Evolutionary conservation across 164 flowering plant species (phyloP).

Genomic region (Magnolia officinalis): DNA sequence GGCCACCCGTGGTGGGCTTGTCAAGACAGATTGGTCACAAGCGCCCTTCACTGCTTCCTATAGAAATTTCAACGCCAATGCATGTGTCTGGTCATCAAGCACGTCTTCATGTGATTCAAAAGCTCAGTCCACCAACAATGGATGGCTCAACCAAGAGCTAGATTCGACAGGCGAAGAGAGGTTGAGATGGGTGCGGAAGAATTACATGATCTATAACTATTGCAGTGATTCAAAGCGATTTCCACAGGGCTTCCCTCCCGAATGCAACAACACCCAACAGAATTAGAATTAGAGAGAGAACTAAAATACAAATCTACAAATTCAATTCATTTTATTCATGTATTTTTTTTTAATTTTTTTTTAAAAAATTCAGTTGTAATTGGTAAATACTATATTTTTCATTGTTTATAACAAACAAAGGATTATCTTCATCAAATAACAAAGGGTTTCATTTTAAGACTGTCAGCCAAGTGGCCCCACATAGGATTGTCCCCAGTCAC

Average conservation of each 20-base stretch:
- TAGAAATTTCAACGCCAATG: not conserved
- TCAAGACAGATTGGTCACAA: conserved; percentile 6
- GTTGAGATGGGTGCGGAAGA: conserved; percentile 3
- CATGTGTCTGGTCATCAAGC: not conserved
- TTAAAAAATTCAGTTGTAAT: not conserved
- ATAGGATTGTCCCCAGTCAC: too few relatives aligned
- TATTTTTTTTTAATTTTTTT: too few relatives aligned
- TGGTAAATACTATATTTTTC: too few relatives aligned
- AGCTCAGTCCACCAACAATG: not conserved
- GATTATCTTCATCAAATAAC: too few relatives aligned
- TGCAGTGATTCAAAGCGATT: conserved; percentile 4
- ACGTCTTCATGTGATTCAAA: not conserved
- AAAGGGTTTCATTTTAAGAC: too few relatives aligned
- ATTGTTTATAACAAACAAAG: too few relatives aligned
- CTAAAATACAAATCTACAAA: not conserved
- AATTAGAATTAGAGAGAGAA: not conserved
- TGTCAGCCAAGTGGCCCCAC: too few relatives aligned
- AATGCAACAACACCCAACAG: conserved; percentile 5
- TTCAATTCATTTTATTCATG: not conserved
- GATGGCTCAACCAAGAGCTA: not conserved
- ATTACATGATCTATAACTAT: conserved; percentile 11
- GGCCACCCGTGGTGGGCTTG: conserved; percentile 9
- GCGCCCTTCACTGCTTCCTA: conserved; percentile 9
- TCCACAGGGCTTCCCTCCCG: conserved; percentile 5
- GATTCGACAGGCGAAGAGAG: not conserved